Evolutionary conservation across 345 rosid species (phyloP).

Genomic region (Hibiscus syriacus): DNA sequence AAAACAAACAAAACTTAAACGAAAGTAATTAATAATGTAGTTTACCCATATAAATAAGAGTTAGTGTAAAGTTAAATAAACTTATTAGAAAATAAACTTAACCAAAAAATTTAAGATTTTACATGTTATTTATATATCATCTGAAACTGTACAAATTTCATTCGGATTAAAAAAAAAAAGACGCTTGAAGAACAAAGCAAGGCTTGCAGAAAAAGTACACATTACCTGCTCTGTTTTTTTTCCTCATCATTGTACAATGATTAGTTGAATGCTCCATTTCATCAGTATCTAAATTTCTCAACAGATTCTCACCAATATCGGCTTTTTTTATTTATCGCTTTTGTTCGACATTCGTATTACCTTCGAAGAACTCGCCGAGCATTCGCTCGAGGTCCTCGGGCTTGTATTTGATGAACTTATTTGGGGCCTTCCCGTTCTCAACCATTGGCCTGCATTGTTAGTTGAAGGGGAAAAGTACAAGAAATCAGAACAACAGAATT

Average conservation of each 20-base stretch:
- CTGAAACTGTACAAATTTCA: background rate
- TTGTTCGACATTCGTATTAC: constrained; percentile 78
- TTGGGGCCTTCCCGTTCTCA: constrained; percentile 78
- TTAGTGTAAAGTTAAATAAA: too few relatives aligned
- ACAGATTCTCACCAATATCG: background rate
- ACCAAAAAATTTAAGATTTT: too few relatives aligned
- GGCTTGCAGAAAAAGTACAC: background rate
- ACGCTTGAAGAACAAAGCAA: background rate
- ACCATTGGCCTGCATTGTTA: constrained; percentile 54
- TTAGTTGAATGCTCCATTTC: background rate
- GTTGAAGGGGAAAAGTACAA: background rate
- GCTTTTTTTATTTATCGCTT: constrained; percentile 39
- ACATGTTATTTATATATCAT: too few relatives aligned
- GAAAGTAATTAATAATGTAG: too few relatives aligned
- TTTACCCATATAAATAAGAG: too few relatives aligned
- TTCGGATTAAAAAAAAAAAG: background rate
- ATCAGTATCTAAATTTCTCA: background rate
- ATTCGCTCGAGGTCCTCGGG: constrained; percentile 81
- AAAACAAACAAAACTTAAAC: too few relatives aligned
- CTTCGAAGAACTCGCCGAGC: constrained; percentile 91
- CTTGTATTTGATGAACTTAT: constrained; percentile 68
- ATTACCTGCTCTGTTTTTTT: constrained; percentile 1
- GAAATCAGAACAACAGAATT: background rate
- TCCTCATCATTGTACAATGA: constrained; percentile 9
- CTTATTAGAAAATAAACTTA: too few relatives aligned